Conservation (phyloP, 1,284 basidiomycete species). For the Volvariella volvacea region DNA sequence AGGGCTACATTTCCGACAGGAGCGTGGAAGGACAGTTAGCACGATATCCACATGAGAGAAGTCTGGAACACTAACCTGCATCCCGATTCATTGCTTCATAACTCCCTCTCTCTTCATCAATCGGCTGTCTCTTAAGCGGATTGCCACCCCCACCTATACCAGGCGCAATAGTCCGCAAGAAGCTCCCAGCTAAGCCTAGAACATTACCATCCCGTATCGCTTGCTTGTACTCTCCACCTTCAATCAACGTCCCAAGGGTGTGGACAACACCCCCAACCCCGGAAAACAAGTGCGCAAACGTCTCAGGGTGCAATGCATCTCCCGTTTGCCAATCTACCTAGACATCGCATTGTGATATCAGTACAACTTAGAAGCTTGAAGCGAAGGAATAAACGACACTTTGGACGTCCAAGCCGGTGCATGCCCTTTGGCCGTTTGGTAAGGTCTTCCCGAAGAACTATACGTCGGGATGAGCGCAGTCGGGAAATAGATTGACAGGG, state of each 20-base stretch:
- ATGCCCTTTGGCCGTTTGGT: conserved; percentile 84
- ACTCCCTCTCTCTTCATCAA: conserved; percentile 21
- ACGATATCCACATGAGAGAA: too few species aligned
- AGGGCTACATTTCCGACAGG: conserved; percentile 41
- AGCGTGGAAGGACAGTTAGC: background rate
- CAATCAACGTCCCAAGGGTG: conserved; percentile 90
- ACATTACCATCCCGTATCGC: conserved; percentile 56
- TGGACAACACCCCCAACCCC: conserved; percentile 79
- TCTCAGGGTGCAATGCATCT: conserved; percentile 70
- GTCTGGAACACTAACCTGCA: conserved; percentile 68
- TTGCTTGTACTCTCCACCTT: conserved; percentile 74
- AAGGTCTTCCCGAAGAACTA: conserved; percentile 85
- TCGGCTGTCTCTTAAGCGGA: conserved; percentile 50
- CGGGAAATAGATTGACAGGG: background rate
- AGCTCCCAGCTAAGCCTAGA: conserved; percentile 42
- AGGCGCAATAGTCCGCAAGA: conserved; percentile 24
- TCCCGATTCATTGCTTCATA: conserved; percentile 89
- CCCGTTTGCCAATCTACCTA: conserved; percentile 82
- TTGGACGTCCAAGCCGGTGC: conserved; percentile 79
- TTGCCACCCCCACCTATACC: conserved; percentile 37
- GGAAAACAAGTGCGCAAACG: conserved; percentile 67
- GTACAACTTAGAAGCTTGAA: background rate
- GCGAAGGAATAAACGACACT: conserved; percentile 29
- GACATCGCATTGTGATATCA: too few species aligned
- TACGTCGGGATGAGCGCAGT: background rate